Base-by-base conservation (phyloP, 176 grass and related monocot species). In the Bromus sterilis region DNA sequence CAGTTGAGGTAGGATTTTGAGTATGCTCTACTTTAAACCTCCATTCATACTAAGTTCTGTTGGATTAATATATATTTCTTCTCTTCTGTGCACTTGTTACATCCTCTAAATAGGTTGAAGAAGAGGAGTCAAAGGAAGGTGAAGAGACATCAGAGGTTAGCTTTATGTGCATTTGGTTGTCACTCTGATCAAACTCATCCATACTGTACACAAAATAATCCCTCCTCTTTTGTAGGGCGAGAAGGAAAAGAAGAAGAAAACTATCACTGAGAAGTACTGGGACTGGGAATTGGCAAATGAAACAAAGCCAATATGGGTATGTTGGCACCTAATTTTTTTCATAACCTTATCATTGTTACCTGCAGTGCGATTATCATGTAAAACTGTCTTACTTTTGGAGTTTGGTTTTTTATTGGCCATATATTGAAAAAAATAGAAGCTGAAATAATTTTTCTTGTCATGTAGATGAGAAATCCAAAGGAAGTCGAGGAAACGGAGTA, bases 261-360 rank as follows among this genome's bases (percentile, higher is more conserved):
- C 91, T 72, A 78, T 94, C 69, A 94, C 91, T 56, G 91, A 97
- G 80, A 97, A 97, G 77, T 94, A 94, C 57, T 97, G 94, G 94
- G 94, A 94, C 74, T 97, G 94, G 94, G 94, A 94, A 85, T 79
- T 94, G 77, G 72, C 87, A 33, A 97, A 97, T 63, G 94, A 97
- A 71, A 97, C 87, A 6, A 97, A 97, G 72, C 91, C 94, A 34
- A 97, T 97, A 74, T 97, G 94, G 94, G 94, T 92, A 89, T 79
- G 75, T 9, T 80, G 35, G 40, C 8, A 65, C 39, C 56, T 71
- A 56, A 65, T 43, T 66, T 36, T 28, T 60, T 70, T 26, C 33
- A 26, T 78, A 23, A 18, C 46, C 29, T 70, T 7, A 18, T 28
- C 32, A 18, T 58, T 56, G 3, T 2, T 49, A 26, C 6, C 23